Percentiles rank a stretch among this genome's conserved stretches.
These are phyloP conservation scores for Hydrangea macrophylla DNA, from an alignment of 148 eudicot species.

Conservation along the genomic window DNA sequence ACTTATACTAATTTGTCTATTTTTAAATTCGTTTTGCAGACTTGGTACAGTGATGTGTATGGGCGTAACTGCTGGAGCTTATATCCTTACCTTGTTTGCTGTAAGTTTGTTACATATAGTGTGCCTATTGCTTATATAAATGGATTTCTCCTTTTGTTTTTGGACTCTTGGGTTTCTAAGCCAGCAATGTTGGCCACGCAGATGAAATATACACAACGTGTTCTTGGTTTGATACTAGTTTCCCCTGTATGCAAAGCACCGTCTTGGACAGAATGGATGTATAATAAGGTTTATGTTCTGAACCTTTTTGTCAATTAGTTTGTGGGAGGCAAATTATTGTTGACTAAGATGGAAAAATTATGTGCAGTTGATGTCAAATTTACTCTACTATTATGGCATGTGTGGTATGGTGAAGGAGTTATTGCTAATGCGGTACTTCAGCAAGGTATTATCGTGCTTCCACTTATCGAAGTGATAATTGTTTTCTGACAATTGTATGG, in stretches of 20 bases:
- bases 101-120: constrained; percentile 39
- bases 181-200: constrained; percentile 53
- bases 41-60: constrained; percentile 84
- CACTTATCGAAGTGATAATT: not conserved
- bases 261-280: constrained; percentile 97
- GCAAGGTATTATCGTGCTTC: constrained; percentile 55
- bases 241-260: constrained; percentile 97
- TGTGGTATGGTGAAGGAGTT: constrained; percentile 79
- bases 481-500: not conserved
- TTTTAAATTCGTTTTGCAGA: constrained; percentile 35
- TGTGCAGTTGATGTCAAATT: constrained; percentile 72
- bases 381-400: constrained; percentile 89
- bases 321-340: constrained; percentile 15
- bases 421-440: constrained; percentile 83
- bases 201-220: constrained; percentile 71
- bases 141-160: constrained; percentile 15
- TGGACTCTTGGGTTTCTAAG: not conserved
- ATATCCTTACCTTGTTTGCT: constrained; percentile 81
- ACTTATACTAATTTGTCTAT: constrained; percentile 8
- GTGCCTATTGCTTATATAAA: not conserved
- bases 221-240: constrained; percentile 85
- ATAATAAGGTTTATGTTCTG: constrained; percentile 65
- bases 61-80: constrained; percentile 98
- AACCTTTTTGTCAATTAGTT: constrained; percentile 16
- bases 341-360: constrained; percentile 13